These are phyloP conservation scores for Pleurotus tuber-regium DNA, from an alignment of 768 basidiomycete species.

Conservation along the genomic window DNA sequence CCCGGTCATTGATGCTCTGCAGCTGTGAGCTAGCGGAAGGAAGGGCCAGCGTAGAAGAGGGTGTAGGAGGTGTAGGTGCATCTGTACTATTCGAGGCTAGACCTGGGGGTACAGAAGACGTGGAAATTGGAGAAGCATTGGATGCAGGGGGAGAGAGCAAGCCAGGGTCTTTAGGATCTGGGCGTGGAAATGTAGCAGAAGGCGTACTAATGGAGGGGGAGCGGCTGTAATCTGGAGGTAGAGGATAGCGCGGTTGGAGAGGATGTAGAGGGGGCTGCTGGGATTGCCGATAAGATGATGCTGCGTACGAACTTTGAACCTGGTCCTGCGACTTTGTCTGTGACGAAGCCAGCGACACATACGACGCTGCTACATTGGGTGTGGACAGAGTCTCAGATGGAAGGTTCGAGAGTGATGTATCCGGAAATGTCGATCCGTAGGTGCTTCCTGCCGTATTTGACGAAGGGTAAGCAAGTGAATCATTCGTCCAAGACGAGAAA, in stretches of 20 bases:
- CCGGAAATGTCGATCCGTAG: conserved; percentile 35
- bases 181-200: conserved; percentile 6
- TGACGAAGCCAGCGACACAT: not conserved
- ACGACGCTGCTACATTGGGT: not conserved
- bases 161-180: conserved; percentile 17
- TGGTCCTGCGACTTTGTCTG: not conserved
- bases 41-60: conserved; percentile 20
- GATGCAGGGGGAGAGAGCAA: conserved; percentile 38
- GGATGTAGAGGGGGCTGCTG: conserved; percentile 36
- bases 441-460: conserved; percentile 25
- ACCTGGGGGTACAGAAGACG: conserved; percentile 35
- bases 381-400: conserved; percentile 14
- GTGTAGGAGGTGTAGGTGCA: conserved; percentile 17
- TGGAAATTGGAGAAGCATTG: conserved; percentile 37
- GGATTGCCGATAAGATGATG: conserved; percentile 22
- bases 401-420: conserved; percentile 32
- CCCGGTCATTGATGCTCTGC: conserved; percentile 63
- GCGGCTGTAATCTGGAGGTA: conserved; percentile 10
- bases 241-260: conserved; percentile 47
- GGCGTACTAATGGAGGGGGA: conserved; percentile 11
- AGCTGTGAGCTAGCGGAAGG: conserved; percentile 33
- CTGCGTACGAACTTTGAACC: conserved; percentile 20
- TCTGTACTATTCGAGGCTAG: conserved; percentile 26
- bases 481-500: conserved; percentile 32
- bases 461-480: conserved; percentile 38